Conservation (phyloP, 257 asterid species). For the Scutellaria galericulata region DNA sequence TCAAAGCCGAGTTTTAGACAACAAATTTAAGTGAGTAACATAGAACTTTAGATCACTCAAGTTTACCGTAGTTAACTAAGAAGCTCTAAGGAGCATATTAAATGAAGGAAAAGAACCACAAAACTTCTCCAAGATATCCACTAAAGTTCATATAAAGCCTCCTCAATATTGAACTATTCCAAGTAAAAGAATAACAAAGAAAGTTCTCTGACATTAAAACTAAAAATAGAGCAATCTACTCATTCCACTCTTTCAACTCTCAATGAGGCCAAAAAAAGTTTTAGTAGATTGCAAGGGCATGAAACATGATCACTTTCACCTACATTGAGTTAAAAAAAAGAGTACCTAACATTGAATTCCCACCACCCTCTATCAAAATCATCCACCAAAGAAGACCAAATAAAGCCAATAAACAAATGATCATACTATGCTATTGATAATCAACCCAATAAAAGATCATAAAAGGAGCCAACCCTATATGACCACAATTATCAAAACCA, state of each 20-base stretch:
- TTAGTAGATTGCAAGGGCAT: constrained; percentile 12
- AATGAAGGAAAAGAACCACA: constrained; percentile 17
- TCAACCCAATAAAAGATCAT: constrained; percentile 7
- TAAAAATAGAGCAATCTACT: neutral
- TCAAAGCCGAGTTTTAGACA: constrained; percentile 4
- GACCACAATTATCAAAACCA: constrained; percentile 31
- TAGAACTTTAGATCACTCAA: constrained; percentile 5
- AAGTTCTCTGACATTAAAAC: constrained; percentile 1
- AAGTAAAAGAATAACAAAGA: constrained; percentile 14
- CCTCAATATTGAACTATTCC: constrained; percentile 4
- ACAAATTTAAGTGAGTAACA: neutral
- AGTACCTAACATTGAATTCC: constrained; percentile 25
- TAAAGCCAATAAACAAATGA: constrained; percentile 31
- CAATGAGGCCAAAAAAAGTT: neutral
- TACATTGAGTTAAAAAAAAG: neutral
- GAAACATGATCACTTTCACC: constrained; percentile 8
- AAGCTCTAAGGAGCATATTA: constrained; percentile 22
- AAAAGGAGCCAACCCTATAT: constrained; percentile 3
- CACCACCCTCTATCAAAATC: constrained; percentile 22
- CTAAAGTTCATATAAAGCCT: constrained; percentile 25
- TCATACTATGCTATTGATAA: constrained; percentile 7
- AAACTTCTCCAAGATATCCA: constrained; percentile 5
- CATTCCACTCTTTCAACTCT: neutral
- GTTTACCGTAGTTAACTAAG: neutral
- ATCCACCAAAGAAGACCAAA: constrained; percentile 33